Evolutionary conservation across 2,329 filamentous ascomycete genomes (phyloP).

Genomic region (Colletotrichum acutatum): DNA sequence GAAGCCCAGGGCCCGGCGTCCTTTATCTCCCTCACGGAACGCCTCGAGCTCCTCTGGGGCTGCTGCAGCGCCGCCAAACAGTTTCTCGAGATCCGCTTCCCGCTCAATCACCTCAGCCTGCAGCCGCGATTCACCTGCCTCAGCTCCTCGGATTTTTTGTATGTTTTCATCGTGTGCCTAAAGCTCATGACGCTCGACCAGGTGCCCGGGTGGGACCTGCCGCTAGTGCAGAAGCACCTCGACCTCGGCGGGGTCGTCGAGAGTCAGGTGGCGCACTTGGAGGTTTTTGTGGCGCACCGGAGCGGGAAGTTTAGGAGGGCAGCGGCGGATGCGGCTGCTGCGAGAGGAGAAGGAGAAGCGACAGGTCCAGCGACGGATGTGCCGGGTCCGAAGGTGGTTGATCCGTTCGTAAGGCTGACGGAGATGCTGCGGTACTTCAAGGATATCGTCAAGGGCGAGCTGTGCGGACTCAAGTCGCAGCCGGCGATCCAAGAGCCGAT

Average conservation of each 20-base stretch:
- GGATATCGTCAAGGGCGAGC: conserved; percentile 31
- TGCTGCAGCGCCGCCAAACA: conserved; percentile 53
- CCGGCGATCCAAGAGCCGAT: conserved; percentile 18
- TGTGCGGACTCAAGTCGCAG: conserved; percentile 14
- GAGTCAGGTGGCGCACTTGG: conserved; percentile 45
- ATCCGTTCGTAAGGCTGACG: conserved; percentile 38
- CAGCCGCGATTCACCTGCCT: conserved; percentile 55
- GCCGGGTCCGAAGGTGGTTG: conserved; percentile 7
- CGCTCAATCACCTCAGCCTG: conserved; percentile 37
- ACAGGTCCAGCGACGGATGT: background rate
- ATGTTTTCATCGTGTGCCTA: conserved; percentile 56
- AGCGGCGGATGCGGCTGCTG: background rate
- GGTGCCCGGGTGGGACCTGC: conserved; percentile 58
- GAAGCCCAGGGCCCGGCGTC: conserved; percentile 47
- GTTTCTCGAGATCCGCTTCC: conserved; percentile 53
- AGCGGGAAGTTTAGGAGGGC: conserved; percentile 15
- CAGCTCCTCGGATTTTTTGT: conserved; percentile 59
- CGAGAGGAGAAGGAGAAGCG: background rate
- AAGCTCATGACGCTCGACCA: conserved; percentile 56
- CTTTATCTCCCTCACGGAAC: conserved; percentile 49
- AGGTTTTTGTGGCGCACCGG: conserved; percentile 40
- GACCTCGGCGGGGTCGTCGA: conserved; percentile 45
- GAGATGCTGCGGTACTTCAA: conserved; percentile 36
- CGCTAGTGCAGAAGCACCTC: conserved; percentile 49
- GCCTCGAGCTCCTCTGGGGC: conserved; percentile 57